Percentiles rank a stretch among this genome's conserved stretches.
These are phyloP conservation scores for Trichoderma brevicompactum DNA, from an alignment of 2,329 filamentous ascomycete genomes.

Conservation along the genomic window DNA sequence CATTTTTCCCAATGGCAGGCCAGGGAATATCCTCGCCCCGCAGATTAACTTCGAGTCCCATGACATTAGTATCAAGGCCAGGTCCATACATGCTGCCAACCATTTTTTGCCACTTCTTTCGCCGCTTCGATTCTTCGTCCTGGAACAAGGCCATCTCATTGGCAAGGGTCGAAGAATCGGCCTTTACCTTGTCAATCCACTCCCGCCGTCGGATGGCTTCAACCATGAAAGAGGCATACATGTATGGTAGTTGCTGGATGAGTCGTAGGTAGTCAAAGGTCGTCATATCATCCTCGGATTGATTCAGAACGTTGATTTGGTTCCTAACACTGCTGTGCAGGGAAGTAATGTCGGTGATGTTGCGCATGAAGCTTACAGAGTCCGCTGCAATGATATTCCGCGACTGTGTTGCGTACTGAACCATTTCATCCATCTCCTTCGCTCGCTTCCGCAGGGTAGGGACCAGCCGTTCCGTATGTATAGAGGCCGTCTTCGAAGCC, in stretches of 20 bases:
- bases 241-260: conserved; percentile 80
- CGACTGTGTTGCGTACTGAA: conserved; percentile 63
- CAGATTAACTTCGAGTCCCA: conserved; percentile 83
- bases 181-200: conserved; percentile 89
- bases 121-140: conserved; percentile 86
- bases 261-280: conserved; percentile 80
- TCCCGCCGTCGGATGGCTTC: conserved; percentile 86
- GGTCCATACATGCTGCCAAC: conserved; percentile 77
- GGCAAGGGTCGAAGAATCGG: conserved; percentile 82
- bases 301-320: conserved; percentile 71
- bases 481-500: conserved; percentile 65
- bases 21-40: conserved; percentile 78
- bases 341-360: conserved; percentile 78
- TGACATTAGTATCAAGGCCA: conserved; percentile 67
- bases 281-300: conserved; percentile 75
- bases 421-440: conserved; percentile 64
- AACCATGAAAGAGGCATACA: conserved; percentile 86
- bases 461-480: conserved; percentile 65
- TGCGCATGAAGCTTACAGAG: conserved; percentile 76
- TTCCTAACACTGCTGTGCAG: conserved; percentile 72
- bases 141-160: conserved; percentile 93
- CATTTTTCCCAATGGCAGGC: conserved; percentile 75
- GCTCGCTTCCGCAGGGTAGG: conserved; percentile 61
- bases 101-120: conserved; percentile 87
- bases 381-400: conserved; percentile 70